Base-by-base conservation (phyloP, 352 stramenopile genomes). In the Pythium phragmiticola region DNA sequence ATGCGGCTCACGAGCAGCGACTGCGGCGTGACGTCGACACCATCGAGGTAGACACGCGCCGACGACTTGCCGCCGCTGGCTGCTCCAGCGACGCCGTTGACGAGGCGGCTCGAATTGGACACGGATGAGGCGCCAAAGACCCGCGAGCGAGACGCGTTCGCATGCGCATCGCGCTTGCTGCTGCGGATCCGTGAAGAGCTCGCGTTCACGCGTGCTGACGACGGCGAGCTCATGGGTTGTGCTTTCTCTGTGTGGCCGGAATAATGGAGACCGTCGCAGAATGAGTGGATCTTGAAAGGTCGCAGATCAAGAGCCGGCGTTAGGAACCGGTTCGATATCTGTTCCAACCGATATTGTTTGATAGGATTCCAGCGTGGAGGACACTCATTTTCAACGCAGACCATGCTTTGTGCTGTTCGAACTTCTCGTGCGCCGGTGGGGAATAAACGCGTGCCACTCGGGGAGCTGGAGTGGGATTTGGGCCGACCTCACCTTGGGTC, bases 1-100 rank as follows among this genome's bases (percentile, higher is more conserved):
- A 89, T 89, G 33, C 80, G 78, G 54, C 80, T 90, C 59, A 88
- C 68, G 0, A 93, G 72, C 30, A 93, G 69, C 33, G 84, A 93
- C 63, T 93, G 84, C 23, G 84, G 84, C 9, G 84, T 93, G 30
- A 91, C 84, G 28, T 93, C 82, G 4, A 69, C 65, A 6, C 84
- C 84, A 26, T 90, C 79, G 26, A 91, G 54, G 61, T 80, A 93
- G 34, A 93, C 81, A 28, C 82, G 80, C 45, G 80, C 75, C 1
- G 78, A 69, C 5, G 76, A 77, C 19, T 76, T 74, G 0, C 67
- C 66, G 42, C 70, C 77, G 1, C 65, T 65, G 19, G 72, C 65
- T 7, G 63, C 68, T 11, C 26, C 26, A 30, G 68, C 72, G 3
- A 74, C 79, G 33, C 77, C 82, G 23, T 82, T 82, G 52, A 93